These are phyloP conservation scores for Quercus robur DNA, from an alignment of 306 rosid species.

Conservation along the genomic window DNA sequence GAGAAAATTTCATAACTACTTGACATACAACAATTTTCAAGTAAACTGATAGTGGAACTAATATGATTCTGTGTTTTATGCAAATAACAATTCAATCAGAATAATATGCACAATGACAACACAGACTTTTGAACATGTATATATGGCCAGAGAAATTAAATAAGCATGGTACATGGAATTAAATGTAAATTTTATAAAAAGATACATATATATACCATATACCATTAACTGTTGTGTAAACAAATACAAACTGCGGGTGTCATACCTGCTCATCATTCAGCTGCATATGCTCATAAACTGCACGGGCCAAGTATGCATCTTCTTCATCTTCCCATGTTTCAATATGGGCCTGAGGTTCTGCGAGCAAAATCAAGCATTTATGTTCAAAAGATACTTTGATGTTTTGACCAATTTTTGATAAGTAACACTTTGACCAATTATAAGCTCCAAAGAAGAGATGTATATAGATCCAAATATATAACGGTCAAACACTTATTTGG, in stretches of 20 bases:
- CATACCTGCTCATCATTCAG: slow-evolving; percentile 64
- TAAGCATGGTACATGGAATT: background rate
- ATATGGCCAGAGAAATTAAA: background rate
- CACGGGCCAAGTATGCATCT: slow-evolving; percentile 68
- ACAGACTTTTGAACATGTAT: background rate
- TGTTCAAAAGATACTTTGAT: slow-evolving; percentile 4
- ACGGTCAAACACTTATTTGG: background rate
- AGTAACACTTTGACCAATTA: background rate
- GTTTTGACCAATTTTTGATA: background rate
- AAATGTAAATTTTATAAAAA: background rate
- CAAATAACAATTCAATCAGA: background rate
- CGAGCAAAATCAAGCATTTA: slow-evolving; percentile 26
- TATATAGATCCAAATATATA: background rate
- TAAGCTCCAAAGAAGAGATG: background rate
- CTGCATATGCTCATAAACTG: slow-evolving; percentile 75
- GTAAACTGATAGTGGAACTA: no score
- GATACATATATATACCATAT: background rate
- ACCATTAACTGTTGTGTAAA: no score
- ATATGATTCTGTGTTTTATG: no score
- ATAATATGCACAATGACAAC: background rate
- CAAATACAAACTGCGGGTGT: background rate
- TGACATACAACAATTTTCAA: no score
- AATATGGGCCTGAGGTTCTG: slow-evolving; percentile 35
- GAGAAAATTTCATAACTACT: no score
- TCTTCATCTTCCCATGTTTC: slow-evolving; percentile 81